A percentile compares a stretch with the other conserved stretches of the same genome.
phyloP scores from a whole-genome alignment of 2,329 filamentous ascomycete genomes.

The Alternaria triticimaculans region DNA sequence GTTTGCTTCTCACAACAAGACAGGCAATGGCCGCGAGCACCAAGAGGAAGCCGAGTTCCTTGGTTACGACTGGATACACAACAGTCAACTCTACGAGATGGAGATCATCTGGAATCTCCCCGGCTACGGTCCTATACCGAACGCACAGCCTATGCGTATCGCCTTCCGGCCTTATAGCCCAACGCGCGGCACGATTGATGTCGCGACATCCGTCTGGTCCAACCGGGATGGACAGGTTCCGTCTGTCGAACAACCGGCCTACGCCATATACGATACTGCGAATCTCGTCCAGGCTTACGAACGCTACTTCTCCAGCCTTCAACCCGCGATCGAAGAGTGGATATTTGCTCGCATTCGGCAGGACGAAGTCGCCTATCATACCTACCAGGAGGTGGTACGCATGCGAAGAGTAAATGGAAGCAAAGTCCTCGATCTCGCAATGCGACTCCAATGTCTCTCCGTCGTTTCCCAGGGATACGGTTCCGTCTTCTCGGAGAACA shows the following conservation, averaged over 20 bases:
- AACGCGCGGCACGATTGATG: conserved; percentile 35
- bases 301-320: conserved; percentile 35
- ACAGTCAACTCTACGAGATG: conserved; percentile 36
- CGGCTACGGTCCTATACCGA: conserved; percentile 39
- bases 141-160: conserved; percentile 32
- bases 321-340: conserved; percentile 41
- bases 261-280: conserved; percentile 44
- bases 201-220: conserved; percentile 39
- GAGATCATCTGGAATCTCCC: conserved; percentile 46
- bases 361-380: conserved; percentile 38
- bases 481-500: conserved; percentile 39
- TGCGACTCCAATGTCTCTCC: conserved; percentile 45
- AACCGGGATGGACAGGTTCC: conserved; percentile 37
- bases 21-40: conserved; percentile 46
- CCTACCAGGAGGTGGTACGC: conserved; percentile 43
- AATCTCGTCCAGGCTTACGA: conserved; percentile 36
- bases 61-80: conserved; percentile 37
- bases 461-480: conserved; percentile 48
- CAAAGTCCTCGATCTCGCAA: conserved; percentile 37
- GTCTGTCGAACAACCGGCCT: conserved; percentile 40
- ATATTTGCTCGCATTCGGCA: conserved; percentile 37
- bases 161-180: conserved; percentile 38
- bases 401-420: conserved; percentile 30
- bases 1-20: conserved; percentile 10
- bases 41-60: conserved; percentile 44